Evolutionary conservation across 192 early-diverging fungal species (phyloP).

Genomic region (Endogone sp.): DNA sequence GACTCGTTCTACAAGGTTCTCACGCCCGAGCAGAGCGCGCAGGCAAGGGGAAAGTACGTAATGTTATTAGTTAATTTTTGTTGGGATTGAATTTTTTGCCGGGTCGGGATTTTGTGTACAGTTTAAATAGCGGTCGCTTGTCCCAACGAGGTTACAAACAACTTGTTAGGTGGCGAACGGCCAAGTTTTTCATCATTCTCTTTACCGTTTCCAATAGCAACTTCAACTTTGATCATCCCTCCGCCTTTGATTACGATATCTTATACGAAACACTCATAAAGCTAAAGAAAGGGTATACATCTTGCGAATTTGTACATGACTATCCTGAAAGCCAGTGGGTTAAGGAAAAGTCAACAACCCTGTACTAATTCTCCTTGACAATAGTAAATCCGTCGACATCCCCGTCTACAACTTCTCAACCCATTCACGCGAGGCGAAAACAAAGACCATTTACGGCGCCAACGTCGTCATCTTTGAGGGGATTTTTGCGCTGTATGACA

Average conservation of each 20-base stretch:
- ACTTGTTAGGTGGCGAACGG: too few species aligned
- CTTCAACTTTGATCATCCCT: constrained; percentile 92
- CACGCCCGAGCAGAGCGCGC: constrained; percentile 63
- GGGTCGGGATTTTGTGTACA: too few species aligned
- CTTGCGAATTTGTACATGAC: not conserved
- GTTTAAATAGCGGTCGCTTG: too few species aligned
- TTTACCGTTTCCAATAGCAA: constrained; percentile 54
- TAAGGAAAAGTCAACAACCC: too few species aligned
- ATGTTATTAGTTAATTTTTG: not conserved
- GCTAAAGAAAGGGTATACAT: constrained; percentile 68
- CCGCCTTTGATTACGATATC: constrained; percentile 82
- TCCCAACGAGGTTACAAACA: too few species aligned
- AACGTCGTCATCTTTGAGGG: constrained; percentile 97
- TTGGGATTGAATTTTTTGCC: too few species aligned
- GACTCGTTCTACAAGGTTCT: constrained; percentile 94
- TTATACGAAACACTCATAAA: constrained; percentile 66
- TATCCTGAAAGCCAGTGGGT: too few species aligned
- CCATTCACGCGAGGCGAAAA: constrained; percentile 71
- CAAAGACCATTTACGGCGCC: constrained; percentile 82
- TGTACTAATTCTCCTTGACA: constrained; percentile 3
- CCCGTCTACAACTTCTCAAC: constrained; percentile 92
- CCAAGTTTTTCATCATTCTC: not conserved
- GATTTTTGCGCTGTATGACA: constrained; percentile 94
- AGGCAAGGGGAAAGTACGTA: constrained; percentile 44
- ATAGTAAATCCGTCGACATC: constrained; percentile 63